Evolutionary conservation across 192 early-diverging fungal species (phyloP).

Genomic region (Lunasporangiospora selenospora): DNA sequence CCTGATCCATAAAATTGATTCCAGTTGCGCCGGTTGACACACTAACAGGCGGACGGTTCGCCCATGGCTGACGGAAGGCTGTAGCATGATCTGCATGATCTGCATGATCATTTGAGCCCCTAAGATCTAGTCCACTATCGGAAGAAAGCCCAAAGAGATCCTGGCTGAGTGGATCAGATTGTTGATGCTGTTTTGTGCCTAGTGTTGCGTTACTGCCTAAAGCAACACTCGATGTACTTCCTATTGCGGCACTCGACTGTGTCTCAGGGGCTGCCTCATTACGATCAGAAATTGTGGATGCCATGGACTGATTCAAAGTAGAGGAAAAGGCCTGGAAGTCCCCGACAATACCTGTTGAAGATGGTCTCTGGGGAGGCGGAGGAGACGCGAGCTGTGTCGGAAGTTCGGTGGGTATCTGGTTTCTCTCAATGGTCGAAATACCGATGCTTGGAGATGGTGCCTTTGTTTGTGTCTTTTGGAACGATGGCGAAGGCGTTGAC

Average conservation of each 20-base stretch:
- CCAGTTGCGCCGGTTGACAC: slow-evolving; percentile 32
- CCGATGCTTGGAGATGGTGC: slow-evolving; percentile 14
- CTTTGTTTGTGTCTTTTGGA: no score
- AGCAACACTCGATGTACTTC: background rate
- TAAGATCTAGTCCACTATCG: no score
- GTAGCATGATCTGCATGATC: background rate
- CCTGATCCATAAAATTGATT: slow-evolving; percentile 21
- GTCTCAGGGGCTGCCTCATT: background rate
- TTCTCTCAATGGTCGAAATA: slow-evolving; percentile 7
- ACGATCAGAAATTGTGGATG: slow-evolving; percentile 2
- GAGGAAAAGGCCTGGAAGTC: slow-evolving; percentile 29
- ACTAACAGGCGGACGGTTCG: slow-evolving; percentile 10
- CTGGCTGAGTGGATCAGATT: slow-evolving; percentile 8
- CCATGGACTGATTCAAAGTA: background rate
- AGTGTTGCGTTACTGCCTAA: background rate
- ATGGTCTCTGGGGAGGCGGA: slow-evolving; percentile 23
- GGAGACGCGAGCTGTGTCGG: slow-evolving; percentile 40
- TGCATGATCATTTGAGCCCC: background rate
- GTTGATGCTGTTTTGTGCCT: background rate
- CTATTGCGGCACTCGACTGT: background rate
- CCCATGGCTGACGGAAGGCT: background rate
- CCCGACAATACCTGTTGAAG: slow-evolving; percentile 13
- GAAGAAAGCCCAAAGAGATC: no score
- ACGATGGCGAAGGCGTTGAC: no score
- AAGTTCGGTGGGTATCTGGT: slow-evolving; percentile 35